Evolutionary conservation across 2,329 filamentous ascomycete genomes (phyloP).

Genomic region (Cadophora malorum): DNA sequence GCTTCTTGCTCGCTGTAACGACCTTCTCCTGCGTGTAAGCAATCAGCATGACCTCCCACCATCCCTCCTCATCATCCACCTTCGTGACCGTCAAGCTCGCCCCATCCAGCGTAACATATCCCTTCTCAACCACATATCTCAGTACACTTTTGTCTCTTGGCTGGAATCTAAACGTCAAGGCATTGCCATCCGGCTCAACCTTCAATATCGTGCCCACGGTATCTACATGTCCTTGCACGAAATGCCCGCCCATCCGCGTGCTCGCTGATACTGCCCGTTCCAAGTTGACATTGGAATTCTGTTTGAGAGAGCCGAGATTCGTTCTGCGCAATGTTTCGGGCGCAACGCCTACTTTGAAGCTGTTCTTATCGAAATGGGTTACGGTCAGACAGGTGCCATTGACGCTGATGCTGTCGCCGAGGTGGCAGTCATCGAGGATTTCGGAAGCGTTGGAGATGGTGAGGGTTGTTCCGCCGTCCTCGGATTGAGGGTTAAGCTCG

Average conservation of each 20-base stretch:
- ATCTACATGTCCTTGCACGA: constrained; percentile 97
- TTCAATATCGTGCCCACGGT: constrained; percentile 78
- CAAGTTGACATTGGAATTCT: constrained; percentile 80
- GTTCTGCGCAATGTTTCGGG: constrained; percentile 96
- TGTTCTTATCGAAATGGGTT: constrained; percentile 65
- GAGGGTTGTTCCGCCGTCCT: constrained; percentile 86
- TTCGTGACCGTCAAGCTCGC: constrained; percentile 91
- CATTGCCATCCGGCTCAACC: constrained; percentile 84
- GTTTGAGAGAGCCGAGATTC: constrained; percentile 79
- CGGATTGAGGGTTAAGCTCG: constrained; percentile 79
- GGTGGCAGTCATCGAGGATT: constrained; percentile 79
- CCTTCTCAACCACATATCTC: constrained; percentile 93
- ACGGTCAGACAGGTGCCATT: constrained; percentile 97
- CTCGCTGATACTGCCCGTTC: constrained; percentile 90
- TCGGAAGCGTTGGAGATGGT: constrained; percentile 77
- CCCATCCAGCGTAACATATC: constrained; percentile 92
- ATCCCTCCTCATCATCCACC: constrained; percentile 79
- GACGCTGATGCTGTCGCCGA: constrained; percentile 93
- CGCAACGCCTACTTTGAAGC: constrained; percentile 91
- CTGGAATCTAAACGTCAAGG: constrained; percentile 82
- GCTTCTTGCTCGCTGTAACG: constrained; percentile 50
- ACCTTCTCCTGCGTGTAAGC: constrained; percentile 95
- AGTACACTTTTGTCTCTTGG: constrained; percentile 74
- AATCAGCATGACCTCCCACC: constrained; percentile 98
- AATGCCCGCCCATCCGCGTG: constrained; percentile 97